Base-by-base conservation (phyloP, 129 eudicot genomes). In the Saposhnikovia divaricata region DNA sequence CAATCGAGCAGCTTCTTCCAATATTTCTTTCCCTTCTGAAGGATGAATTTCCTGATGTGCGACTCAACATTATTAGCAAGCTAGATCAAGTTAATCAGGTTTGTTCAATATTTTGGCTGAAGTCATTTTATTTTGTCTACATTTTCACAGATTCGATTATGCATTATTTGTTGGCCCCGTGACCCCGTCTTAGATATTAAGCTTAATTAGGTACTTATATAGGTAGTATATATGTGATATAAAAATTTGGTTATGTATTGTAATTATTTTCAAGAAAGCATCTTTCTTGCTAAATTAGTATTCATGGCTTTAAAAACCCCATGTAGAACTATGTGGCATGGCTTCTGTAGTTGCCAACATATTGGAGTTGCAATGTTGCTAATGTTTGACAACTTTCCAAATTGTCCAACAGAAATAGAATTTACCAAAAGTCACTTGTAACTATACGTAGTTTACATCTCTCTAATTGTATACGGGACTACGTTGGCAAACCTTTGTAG, bases 41-140 rank as follows among this genome's bases (percentile, higher is more conserved):
- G 82, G 98, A 94, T 78, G 98, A 94, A 84, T 94, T 94, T 81
- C 98, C 98, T 55, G 98, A 94, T 83, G 98, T 91, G 45, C 98
- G 98, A 63, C 96, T 94, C 83, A 94, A 94, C 79, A 94, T 94
- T 72, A 94, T 94, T 77, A 94, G 97, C 84, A 95, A 95, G 85
- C 92, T 95, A 72, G 99, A 95, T 85, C 97, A 95, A 95, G 99
- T 95, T 79, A 95, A 95, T 84, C 99, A 95, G 98, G 99, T 92
- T 10, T 31, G n/a, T 73, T 37, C 25, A 73, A 5, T 23, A 25
- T 10, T 73, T 73, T 21, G 46, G 51, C 40, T 21, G 47, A 66
- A 66, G 7, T 66, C 2, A 3, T 66, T 27, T 65, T 66, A 18
- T 34, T 66, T 66, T 31, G 42, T 15, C 21, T 66, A 5, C 40